phyloP scores from a whole-genome alignment of 2,329 filamentous ascomycete genomes.

The Clarireedia paspali region DNA sequence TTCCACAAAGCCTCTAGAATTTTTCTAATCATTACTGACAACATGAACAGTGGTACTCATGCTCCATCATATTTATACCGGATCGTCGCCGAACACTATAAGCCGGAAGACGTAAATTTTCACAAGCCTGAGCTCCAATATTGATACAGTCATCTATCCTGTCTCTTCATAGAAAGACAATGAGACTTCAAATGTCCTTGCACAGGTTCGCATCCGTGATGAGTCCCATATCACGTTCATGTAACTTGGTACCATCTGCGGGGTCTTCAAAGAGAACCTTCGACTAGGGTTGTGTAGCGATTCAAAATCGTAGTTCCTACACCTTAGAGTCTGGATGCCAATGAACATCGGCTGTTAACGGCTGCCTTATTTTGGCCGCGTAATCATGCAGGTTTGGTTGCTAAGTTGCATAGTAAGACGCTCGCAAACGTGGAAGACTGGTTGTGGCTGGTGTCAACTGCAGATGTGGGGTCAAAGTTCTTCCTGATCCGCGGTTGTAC shows the following conservation, averaged over 20 bases:
- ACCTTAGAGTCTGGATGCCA: not conserved
- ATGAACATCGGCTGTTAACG: not conserved
- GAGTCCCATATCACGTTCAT: not conserved
- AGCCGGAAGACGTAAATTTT: slow-evolving; percentile 61
- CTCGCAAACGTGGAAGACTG: not conserved
- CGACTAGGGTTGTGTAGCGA: too few species aligned
- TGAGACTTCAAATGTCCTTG: not conserved
- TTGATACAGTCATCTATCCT: slow-evolving; percentile 8
- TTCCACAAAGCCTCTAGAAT: slow-evolving; percentile 11
- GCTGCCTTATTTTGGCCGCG: slow-evolving; percentile 2
- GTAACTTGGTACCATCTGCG: not conserved
- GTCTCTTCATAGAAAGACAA: not conserved
- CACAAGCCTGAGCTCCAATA: slow-evolving; percentile 32
- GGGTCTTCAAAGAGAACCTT: too few species aligned
- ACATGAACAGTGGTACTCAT: slow-evolving; percentile 48
- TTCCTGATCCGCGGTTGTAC: not conserved
- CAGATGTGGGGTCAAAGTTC: not conserved
- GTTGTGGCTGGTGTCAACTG: not conserved
- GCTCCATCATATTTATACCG: slow-evolving; percentile 65
- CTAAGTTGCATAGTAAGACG: not conserved
- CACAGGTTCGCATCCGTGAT: too few species aligned
- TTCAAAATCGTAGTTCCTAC: too few species aligned
- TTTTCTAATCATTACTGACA: slow-evolving; percentile 14
- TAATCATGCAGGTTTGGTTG: slow-evolving; percentile 1
- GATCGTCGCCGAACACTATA: slow-evolving; percentile 69